A percentile compares a stretch with the other conserved stretches of the same genome.
Conservation (phyloP, 441 rosid species). For the Gossypium armourianum region DNA sequence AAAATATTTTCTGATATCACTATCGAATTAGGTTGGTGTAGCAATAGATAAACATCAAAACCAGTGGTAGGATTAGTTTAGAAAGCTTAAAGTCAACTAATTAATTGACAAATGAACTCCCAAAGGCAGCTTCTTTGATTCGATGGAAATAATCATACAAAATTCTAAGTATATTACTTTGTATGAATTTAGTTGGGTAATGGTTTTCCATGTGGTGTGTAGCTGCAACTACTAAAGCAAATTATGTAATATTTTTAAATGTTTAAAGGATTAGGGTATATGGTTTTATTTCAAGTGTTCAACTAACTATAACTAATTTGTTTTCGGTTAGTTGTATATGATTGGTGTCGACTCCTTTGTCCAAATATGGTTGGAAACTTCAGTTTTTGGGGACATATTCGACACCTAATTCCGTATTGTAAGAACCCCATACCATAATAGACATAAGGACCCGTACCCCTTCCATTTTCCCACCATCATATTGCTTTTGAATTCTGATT, state of each 20-base stretch:
- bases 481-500: not conserved
- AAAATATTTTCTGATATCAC: not conserved
- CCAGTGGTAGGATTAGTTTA: not conserved
- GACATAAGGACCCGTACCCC: not conserved
- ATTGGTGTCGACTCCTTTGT: slow-evolving; percentile 81
- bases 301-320: not conserved
- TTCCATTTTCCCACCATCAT: not conserved
- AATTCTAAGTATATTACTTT: not conserved
- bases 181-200: not conserved
- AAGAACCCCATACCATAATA: not conserved
- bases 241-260: not conserved
- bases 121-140: not conserved
- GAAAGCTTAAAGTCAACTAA: not conserved
- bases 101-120: not conserved
- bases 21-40: not conserved
- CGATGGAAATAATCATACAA: not conserved
- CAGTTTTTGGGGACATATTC: slow-evolving; percentile 18
- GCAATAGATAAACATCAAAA: not conserved
- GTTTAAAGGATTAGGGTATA: not conserved
- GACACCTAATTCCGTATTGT: not conserved
- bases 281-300: not conserved
- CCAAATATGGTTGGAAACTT: slow-evolving; percentile 64
- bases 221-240: not conserved
- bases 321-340: slow-evolving; percentile 43
- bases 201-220: not conserved